phyloP scores from a whole-genome alignment of 2,329 filamentous ascomycete species.

The Aspergillus fructus region DNA sequence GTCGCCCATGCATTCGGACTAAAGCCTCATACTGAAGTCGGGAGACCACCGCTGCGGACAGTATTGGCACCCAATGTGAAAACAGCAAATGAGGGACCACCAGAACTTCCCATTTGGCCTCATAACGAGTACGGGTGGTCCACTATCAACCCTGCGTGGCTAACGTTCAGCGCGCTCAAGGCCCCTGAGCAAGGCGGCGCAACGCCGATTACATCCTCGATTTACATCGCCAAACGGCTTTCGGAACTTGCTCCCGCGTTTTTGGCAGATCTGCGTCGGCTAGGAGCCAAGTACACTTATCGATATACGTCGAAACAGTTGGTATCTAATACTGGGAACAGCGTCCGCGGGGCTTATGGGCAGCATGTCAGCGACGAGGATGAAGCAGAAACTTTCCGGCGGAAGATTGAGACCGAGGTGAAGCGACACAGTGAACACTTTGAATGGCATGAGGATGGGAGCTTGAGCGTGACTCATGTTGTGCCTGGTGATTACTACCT shows the following conservation, averaged over 20 bases:
- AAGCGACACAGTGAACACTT: background rate
- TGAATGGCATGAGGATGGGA: background rate
- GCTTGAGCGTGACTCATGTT: background rate
- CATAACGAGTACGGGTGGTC: conserved; percentile 1
- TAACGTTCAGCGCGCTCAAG: background rate
- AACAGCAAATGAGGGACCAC: background rate
- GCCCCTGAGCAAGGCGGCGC: background rate
- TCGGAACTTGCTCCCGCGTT: background rate
- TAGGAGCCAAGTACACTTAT: background rate
- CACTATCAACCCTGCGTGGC: background rate
- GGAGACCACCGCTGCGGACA: no score
- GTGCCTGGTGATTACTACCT: background rate
- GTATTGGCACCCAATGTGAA: background rate
- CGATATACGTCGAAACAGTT: background rate
- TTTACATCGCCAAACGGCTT: background rate
- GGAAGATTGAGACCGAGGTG: no score
- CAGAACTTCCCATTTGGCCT: background rate
- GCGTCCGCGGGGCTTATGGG: background rate
- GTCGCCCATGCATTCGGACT: no score
- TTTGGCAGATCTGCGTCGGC: background rate
- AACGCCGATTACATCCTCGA: background rate
- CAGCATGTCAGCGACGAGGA: background rate
- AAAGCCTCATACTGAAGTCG: no score
- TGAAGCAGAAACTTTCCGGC: background rate
- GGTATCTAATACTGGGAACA: background rate